Base-by-base conservation (phyloP, 768 basidiomycete species). In the Sporobolomyces roseus region DNA sequence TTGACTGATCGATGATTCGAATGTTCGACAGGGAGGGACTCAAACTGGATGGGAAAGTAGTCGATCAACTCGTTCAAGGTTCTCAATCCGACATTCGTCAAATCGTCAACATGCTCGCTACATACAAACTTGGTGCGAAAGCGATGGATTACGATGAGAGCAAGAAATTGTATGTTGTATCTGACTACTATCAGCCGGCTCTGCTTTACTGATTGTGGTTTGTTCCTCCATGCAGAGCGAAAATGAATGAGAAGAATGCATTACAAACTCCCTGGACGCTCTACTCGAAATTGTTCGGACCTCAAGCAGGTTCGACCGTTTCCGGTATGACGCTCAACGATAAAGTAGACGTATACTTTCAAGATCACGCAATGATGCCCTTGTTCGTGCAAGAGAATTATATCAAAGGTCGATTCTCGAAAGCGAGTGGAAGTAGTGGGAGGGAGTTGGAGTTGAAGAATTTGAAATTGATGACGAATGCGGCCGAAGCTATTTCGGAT, bases 351-450 rank as follows among this genome's bases (percentile, higher is more conserved):
- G 78, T 90, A 68, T 99, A 98, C 79, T 99, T 97, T 80, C 92
- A 96, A 66, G 96, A 99, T 75, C 90, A 91, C 77, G 86, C 88
- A 1, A 92, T 97, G 74, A 85, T 98, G 54, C 96, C 96, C 0
- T 79, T 99, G 36, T 98, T 99, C 78, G 89, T 98, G 52, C 70
- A 91, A 91, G 96, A 99, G 79, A 98, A 99, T 77, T 99, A 98
- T 78, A 78, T 93, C 62, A 94, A 91, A 79, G 86, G 88, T 4
- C 83, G 86, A 33, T 92, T 93, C 0, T 82, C 87, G 0, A 73
- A 83, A 35, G 83, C 85, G 32, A 83, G 84, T 9, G 52, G 55
- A 67, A 69, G 83, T 29, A 84, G 83, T 16, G 90, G 88, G 0
- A 85, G 84, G 1, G 86, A 87, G 61, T 84, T 84, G 76, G 78